Base-by-base conservation (phyloP, 306 rosid genomes). In the Cucumis hystrix region DNA sequence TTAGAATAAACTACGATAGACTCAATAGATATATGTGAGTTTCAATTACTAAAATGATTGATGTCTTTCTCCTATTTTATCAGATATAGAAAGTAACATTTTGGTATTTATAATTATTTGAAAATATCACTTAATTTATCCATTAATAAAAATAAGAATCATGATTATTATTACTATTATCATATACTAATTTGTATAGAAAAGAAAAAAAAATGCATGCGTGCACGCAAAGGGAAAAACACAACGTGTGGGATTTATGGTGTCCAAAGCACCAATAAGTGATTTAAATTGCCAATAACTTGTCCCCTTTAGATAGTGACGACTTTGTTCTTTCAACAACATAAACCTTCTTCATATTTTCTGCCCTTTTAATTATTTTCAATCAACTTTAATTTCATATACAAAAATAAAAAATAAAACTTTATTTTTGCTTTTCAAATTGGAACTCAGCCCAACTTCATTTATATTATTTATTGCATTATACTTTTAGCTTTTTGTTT, bases 191-290 rank as follows among this genome's bases (percentile, higher is more conserved):
- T 15, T 14, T 14, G 2, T 4, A 51, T 4, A 51, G 5, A 14
- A 1, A 4, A 47, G 4, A 47, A 5, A 51, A 51, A 51, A 14
- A 51, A 4, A 13, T 51, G 18, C 16, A 83, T 74, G 83, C 86
- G 88, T 87, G 88, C 88, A 89, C 87, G 87, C 84, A 85, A 83
- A 65, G 79, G 68, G 49, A 86, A 75, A 39, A 77, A 6, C 20
- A 10, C 20, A 20, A 77, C 56, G 56, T 55, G 80, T 71, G 78
- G 63, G 37, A 33, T 77, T 41, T 45, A 33, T 41, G 67, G 17
- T 30, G 82, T 82, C 45, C 54, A 67, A 79, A 76, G 47, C 49
- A 74, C 3, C 28, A 11, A 60, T 69, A 41, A 8, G 75, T 69
- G 68, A 62, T 62, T 62, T 43, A 9, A 68, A 20, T 69, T 69